Evolutionary conservation across 2,329 filamentous ascomycete genomes (phyloP), one percentile per base, ranked within the genome.

Genomic region (Colletotrichum liaoningense): DNA sequence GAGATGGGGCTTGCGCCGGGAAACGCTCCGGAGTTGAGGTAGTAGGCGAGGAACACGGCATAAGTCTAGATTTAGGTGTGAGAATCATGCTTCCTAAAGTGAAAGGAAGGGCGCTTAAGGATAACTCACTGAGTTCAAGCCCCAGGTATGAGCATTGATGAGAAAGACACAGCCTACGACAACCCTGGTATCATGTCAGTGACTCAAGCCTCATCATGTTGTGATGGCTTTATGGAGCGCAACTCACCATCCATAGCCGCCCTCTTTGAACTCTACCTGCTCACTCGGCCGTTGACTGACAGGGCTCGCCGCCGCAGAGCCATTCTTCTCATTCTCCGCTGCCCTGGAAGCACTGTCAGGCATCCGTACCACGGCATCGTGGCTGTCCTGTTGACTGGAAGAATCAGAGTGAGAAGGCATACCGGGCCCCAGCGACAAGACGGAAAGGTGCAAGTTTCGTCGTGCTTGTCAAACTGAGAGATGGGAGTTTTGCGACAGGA

Each of bases 141-240:
- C 93, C 93, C 93, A 95, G 1, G 93, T 94, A 79, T 94, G 92
- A 8, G 87, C 90, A 78, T 93, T 93, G 70, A 93, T 87, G 74
- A 90, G 80, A 63, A 88, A 86, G 74, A 87, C 84, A 52, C 85
- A 86, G 3, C 84, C 77, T n/a, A 90, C 87, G 67, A 90, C 90
- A 26, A 91, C 86, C 85, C 84, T 86, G 63, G 12, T 42, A 11
- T 16, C 14, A 24, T 22, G 52, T 75, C 52, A 74, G 65, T 6
- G 8, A 19, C 38, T 30, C 8, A 46, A 22, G 11, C 14, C 54
- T 11, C 11, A 4, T n/a, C 1, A 19, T 14, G 6, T 54, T 9
- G 8, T 42, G 33, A 30, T 33, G 33, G 52, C 30, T 42, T 30
- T 35, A 3, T 24, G 26, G 6, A n/a, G 57, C 16, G 7, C 38